A percentile compares a stretch with the other conserved stretches of the same genome.
Evolutionary conservation across 352 stramenopile species (phyloP).

Genomic region (Globisporangium emineosum): DNA sequence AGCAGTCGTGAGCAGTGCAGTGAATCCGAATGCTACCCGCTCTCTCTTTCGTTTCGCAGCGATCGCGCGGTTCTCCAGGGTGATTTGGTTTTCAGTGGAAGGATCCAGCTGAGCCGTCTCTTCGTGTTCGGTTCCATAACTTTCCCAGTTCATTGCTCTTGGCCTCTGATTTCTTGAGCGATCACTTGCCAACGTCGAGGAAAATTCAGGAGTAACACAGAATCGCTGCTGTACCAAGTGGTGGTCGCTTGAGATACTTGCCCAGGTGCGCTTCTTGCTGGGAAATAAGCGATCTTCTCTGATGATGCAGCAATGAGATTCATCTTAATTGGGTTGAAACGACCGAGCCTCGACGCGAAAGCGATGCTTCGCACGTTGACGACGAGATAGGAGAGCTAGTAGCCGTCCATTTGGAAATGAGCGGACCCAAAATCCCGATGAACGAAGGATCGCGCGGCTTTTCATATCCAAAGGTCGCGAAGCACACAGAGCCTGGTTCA

Average conservation of each 20-base stretch:
- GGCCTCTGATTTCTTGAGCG: neutral
- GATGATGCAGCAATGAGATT: neutral
- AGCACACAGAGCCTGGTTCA: neutral
- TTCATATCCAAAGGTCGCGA: neutral
- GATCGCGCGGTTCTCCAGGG: neutral
- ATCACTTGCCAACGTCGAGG: slow-evolving; percentile 1
- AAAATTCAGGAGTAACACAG: slow-evolving; percentile 2
- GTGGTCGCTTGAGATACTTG: neutral
- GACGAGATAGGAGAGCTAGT: neutral
- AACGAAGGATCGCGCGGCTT: slow-evolving; percentile 5
- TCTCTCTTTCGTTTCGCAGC: slow-evolving; percentile 14
- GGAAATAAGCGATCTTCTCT: neutral
- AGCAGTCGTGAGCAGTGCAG: slow-evolving; percentile 14
- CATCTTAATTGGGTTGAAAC: neutral
- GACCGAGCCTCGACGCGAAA: no score
- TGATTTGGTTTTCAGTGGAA: slow-evolving; percentile 14
- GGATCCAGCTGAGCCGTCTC: neutral
- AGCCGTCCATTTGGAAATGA: slow-evolving; percentile 7
- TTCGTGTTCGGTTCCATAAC: slow-evolving; percentile 19
- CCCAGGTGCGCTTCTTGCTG: neutral
- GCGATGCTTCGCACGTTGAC: neutral
- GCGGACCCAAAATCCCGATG: neutral
- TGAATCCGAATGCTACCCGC: slow-evolving; percentile 14
- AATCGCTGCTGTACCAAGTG: neutral
- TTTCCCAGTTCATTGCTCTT: slow-evolving; percentile 17